These are phyloP conservation scores for Sporothrix variecibatus DNA, from an alignment of 2,329 filamentous ascomycete species.

Conservation along the genomic window DNA sequence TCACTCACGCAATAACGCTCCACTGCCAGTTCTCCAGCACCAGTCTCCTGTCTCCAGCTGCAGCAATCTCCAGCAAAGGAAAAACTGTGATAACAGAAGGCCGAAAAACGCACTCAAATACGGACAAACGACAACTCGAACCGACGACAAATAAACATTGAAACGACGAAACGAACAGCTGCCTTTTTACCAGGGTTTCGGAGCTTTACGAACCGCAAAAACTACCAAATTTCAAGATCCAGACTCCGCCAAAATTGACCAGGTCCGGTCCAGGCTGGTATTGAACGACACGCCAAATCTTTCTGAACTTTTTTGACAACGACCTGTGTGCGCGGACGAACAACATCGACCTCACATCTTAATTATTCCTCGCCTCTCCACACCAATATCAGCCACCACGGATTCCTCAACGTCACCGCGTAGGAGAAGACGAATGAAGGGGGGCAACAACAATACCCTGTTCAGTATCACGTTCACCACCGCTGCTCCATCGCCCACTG, in stretches of 20 bases:
- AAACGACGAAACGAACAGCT: constrained; percentile 1
- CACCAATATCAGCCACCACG: constrained; percentile 22
- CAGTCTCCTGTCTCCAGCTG: neutral
- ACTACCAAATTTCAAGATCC: neutral
- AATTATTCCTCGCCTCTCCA: neutral
- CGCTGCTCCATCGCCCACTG: constrained; percentile 17
- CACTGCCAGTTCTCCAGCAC: neutral
- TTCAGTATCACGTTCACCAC: neutral
- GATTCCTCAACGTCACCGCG: constrained; percentile 8
- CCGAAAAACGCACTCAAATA: neutral
- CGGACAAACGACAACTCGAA: neutral
- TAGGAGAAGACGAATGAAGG: neutral
- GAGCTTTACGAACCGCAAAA: neutral
- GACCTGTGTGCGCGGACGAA: neutral
- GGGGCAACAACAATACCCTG: neutral
- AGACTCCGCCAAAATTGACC: neutral
- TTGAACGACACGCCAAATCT: neutral
- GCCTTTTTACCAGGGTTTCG: neutral
- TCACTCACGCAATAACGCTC: neutral
- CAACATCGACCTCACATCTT: neutral
- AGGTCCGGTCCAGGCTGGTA: neutral
- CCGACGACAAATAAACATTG: neutral
- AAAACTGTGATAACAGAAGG: neutral
- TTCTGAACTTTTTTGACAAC: neutral
- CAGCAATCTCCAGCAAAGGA: neutral